Evolutionary conservation across 176 grass and related monocot genomes (phyloP), one percentile per base, ranked within the genome.

Genomic region (Typha latifolia): DNA sequence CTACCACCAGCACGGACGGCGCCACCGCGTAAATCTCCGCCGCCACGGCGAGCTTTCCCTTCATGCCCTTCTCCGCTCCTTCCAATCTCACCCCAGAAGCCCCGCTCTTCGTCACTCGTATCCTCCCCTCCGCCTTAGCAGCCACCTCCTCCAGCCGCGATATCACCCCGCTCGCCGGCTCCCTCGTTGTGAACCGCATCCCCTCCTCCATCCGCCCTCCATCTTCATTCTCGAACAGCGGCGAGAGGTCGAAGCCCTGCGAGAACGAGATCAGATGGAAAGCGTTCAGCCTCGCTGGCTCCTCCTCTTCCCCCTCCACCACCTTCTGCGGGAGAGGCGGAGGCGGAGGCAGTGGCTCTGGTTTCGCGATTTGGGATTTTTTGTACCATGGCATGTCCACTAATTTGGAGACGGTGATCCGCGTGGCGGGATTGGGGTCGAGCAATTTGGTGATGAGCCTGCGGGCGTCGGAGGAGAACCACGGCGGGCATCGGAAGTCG

Each of bases 201-300:
- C 50, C 56, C 48, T 32, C 66, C 49, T 1, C 26, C 21, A 18
- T 61, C 71, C 19, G 32, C 9, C 32, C 48, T 18, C 21, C 20
- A 48, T 26, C 37, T 43, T 32, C 72, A 20, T 84, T 63, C 63
- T 84, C 77, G 77, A 84, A 84, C 77, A 84, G 68, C 62, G 76
- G 72, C 48, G 77, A 84, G 19, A 84, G 77, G 62, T 84, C 76
- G 77, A 84, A 84, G 1, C 82, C 82, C 62, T 74, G 52, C 12
- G 82, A 84, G 18, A 84, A 63, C 10, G 82, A 84, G 50, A 80
- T 80, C 31, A 84, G 67, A 53, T 84, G 77, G 56, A 84, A 84
- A 3, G 82, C 82, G 67, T 84, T 84, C 62, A 84, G 66, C 53
- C 47, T 78, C 77, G 79, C 67, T 1, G 77, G 77, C 2, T 78